These are phyloP conservation scores for Hypoxylon fuscum DNA, from an alignment of 495 filamentous ascomycete species.

Conservation along the genomic window DNA sequence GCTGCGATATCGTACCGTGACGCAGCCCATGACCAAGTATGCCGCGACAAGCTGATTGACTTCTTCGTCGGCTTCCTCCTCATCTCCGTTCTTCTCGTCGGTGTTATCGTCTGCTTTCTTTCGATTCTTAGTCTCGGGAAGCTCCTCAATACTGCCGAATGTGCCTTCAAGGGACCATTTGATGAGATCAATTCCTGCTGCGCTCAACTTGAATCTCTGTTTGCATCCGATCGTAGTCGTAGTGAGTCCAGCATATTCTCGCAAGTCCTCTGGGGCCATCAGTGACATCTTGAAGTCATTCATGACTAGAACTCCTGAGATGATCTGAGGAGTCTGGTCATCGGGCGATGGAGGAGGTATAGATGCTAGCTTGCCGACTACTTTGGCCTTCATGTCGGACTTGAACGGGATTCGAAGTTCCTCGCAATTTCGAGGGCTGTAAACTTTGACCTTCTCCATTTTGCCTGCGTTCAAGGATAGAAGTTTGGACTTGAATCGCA, in stretches of 20 bases:
- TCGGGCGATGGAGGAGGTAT: constrained; percentile 65
- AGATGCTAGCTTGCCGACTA: constrained; percentile 91
- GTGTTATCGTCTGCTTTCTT: constrained; percentile 16
- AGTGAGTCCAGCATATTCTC: constrained; percentile 93
- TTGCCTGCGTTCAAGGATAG: constrained; percentile 89
- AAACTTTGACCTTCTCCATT: constrained; percentile 83
- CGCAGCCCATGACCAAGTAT: constrained; percentile 91
- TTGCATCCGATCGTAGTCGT: constrained; percentile 93
- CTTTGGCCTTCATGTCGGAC: constrained; percentile 94
- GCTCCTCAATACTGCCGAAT: constrained; percentile 84
- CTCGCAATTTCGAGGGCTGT: constrained; percentile 91
- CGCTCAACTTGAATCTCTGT: constrained; percentile 83
- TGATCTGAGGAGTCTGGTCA: constrained; percentile 59
- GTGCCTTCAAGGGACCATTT: constrained; percentile 94
- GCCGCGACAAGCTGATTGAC: constrained; percentile 61
- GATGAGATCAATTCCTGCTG: constrained; percentile 89
- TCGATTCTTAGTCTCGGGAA: constrained; percentile 58
- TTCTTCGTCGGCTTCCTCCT: constrained; percentile 66
- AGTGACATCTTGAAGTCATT: constrained; percentile 95
- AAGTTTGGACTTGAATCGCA: constrained; percentile 91
- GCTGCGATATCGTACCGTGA: constrained; percentile 73
- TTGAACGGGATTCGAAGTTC: constrained; percentile 95
- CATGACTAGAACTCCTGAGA: constrained; percentile 92
- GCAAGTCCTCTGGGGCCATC: constrained; percentile 95
- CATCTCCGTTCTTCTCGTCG: constrained; percentile 48